A percentile compares a stretch with the other conserved stretches of the same genome.
Evolutionary conservation across 169 alveolate genomes (phyloP).

Genomic region (Babesia divergens): DNA sequence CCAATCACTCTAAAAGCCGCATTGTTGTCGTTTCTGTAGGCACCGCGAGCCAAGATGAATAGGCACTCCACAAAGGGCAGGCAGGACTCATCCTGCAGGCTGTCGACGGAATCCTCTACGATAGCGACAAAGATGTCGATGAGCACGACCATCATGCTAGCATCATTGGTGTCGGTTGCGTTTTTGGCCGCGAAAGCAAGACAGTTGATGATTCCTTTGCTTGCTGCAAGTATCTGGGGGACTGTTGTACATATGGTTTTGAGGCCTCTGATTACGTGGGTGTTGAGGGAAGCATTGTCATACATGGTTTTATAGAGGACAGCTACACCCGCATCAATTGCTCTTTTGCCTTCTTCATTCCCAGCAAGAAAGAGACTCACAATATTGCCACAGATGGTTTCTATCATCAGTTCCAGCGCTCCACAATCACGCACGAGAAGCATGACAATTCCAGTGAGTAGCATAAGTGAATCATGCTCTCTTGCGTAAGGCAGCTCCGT

Average conservation of each 20-base stretch:
- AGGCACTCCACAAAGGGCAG: slow-evolving; percentile 9
- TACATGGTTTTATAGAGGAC: slow-evolving; percentile 3
- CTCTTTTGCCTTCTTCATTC: not conserved
- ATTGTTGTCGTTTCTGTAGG: slow-evolving; percentile 6
- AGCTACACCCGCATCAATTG: slow-evolving; percentile 22
- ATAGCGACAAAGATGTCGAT: slow-evolving; percentile 26
- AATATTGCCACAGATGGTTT: slow-evolving; percentile 19
- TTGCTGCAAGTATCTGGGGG: slow-evolving; percentile 14
- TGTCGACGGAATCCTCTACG: slow-evolving; percentile 30
- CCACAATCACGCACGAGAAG: slow-evolving; percentile 9
- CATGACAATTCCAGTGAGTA: slow-evolving; percentile 11
- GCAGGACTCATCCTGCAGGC: slow-evolving; percentile 25
- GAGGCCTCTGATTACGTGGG: slow-evolving; percentile 20
- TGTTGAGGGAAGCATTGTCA: not conserved
- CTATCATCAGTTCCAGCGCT: slow-evolving; percentile 10
- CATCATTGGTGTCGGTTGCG: not conserved
- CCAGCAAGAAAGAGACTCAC: slow-evolving; percentile 24
- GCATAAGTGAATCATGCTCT: slow-evolving; percentile 9
- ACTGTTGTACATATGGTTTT: slow-evolving; percentile 19
- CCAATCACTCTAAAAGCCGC: slow-evolving; percentile 21
- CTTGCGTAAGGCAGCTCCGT: slow-evolving; percentile 7
- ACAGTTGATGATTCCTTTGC: slow-evolving; percentile 3
- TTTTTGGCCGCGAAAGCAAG: not conserved
- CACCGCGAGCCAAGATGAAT: slow-evolving; percentile 3
- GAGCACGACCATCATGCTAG: not conserved